phyloP scores from a whole-genome alignment of 768 basidiomycete genomes.

The Vararia minispora region DNA sequence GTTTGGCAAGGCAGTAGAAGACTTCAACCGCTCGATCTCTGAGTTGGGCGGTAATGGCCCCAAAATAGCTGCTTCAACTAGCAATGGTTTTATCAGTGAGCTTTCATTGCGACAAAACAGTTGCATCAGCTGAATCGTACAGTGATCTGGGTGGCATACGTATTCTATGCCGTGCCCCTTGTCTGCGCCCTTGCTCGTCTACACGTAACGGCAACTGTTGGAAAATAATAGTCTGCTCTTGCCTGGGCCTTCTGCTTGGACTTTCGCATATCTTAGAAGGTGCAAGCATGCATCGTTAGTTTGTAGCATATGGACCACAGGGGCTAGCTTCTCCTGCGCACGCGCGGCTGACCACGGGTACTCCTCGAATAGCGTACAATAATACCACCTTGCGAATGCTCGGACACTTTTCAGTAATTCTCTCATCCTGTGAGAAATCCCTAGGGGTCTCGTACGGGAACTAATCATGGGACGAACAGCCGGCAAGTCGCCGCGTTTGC shows the following conservation, averaged over 20 bases:
- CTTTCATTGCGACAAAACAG: constrained; percentile 10
- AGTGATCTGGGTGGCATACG: constrained; percentile 78
- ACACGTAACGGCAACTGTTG: constrained; percentile 37
- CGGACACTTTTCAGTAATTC: too few species aligned
- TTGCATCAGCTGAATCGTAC: background rate
- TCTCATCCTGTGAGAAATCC: too few species aligned
- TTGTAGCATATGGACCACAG: too few species aligned
- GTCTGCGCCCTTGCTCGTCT: constrained; percentile 59
- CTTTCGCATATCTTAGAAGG: too few species aligned
- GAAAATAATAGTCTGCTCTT: constrained; percentile 21
- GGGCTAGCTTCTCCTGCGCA: too few species aligned
- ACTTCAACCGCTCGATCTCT: constrained; percentile 58
- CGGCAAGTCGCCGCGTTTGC: background rate
- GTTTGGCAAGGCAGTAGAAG: constrained; percentile 69
- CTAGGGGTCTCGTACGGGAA: too few species aligned
- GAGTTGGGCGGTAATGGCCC: constrained; percentile 43
- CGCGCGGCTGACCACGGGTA: too few species aligned
- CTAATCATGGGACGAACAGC: too few species aligned
- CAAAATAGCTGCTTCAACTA: constrained; percentile 45
- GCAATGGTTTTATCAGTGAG: constrained; percentile 71
- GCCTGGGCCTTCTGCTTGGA: background rate
- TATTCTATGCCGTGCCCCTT: constrained; percentile 62
- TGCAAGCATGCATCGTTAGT: too few species aligned
- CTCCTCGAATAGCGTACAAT: too few species aligned
- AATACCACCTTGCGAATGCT: too few species aligned